Conservation (phyloP, 1,284 basidiomycete genomes). For the Earliella scabrosa region DNA sequence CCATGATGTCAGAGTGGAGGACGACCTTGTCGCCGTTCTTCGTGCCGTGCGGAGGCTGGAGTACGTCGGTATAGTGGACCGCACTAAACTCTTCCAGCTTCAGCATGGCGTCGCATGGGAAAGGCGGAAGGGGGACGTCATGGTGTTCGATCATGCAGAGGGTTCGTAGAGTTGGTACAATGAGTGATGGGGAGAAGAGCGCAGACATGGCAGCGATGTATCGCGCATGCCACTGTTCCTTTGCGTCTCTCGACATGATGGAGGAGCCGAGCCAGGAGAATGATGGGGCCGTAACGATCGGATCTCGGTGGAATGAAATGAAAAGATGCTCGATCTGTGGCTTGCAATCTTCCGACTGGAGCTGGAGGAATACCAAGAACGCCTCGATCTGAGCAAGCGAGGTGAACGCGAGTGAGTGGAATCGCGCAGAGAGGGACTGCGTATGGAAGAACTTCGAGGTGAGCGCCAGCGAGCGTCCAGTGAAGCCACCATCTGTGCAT, state of each 20-base stretch:
- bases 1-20: not conserved
- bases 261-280: not conserved
- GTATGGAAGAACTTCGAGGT: slow-evolving; percentile 9
- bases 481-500: slow-evolving; percentile 12
- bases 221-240: not conserved
- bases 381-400: not conserved
- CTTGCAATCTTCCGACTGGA: not conserved
- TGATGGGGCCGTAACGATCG: not conserved
- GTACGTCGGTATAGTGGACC: not conserved
- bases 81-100: slow-evolving; percentile 8
- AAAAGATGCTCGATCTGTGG: not conserved
- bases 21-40: not conserved
- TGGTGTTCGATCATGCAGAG: slow-evolving; percentile 1
- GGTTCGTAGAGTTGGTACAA: slow-evolving; percentile 1
- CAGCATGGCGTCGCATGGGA: not conserved
- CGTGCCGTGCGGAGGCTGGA: not conserved
- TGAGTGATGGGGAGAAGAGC: not conserved
- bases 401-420: slow-evolving; percentile 2
- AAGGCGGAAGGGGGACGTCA: not conserved
- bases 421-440: not conserved
- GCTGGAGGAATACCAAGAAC: not conserved
- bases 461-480: slow-evolving; percentile 12
- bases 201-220: not conserved
- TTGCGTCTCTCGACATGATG: not conserved
- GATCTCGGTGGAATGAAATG: not conserved